phyloP scores from a whole-genome alignment of 257 asterid genomes.

The Rauvolfia tetraphylla region DNA sequence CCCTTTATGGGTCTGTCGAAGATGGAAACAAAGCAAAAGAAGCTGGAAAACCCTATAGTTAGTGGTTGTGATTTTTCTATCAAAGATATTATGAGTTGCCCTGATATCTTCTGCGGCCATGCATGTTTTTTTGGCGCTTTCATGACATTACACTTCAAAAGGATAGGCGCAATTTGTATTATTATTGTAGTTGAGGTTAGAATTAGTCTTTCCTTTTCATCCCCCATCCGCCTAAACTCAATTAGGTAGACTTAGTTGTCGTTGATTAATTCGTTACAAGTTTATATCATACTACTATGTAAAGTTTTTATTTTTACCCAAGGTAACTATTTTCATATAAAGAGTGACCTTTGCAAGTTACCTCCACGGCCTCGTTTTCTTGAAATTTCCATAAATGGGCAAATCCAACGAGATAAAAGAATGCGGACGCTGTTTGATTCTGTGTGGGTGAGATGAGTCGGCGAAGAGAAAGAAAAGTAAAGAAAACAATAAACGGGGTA shows the following conservation, averaged over 20 bases:
- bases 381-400: constrained; percentile 18
- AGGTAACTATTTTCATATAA: neutral
- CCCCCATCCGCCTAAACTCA: neutral
- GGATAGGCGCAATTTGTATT: too few relatives aligned
- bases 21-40: neutral
- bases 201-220: neutral
- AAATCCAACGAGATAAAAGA: constrained; percentile 19
- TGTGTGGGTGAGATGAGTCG: neutral
- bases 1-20: neutral
- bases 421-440: neutral
- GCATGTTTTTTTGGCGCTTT: constrained; percentile 3
- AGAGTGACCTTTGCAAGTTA: neutral
- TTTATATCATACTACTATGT: too few relatives aligned
- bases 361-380: neutral
- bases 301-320: neutral
- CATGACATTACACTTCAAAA: neutral
- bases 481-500: constrained; percentile 28
- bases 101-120: neutral
- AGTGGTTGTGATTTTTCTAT: constrained; percentile 3
- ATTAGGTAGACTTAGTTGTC: neutral
- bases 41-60: neutral
- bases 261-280: too few relatives aligned
- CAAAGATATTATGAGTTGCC: neutral
- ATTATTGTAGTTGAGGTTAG: neutral
- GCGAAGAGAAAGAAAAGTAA: constrained; percentile 19